A percentile compares a stretch with the other conserved stretches of the same genome.
Conservation (phyloP, 495 filamentous ascomycete genomes). For the Astrocystis sublimbata region DNA sequence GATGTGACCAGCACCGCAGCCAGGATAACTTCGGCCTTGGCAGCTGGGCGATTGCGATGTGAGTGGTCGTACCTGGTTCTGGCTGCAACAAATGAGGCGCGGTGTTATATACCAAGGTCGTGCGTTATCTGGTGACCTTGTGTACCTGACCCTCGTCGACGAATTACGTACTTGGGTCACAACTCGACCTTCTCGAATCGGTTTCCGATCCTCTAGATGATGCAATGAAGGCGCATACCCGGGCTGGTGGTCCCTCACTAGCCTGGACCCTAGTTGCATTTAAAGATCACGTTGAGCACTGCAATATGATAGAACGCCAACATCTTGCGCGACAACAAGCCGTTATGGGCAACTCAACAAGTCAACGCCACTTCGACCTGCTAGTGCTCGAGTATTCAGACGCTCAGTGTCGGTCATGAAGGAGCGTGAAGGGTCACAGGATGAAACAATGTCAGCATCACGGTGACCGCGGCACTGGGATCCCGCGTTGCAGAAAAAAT, state of each 20-base stretch:
- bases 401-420: neutral
- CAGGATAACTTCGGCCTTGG: neutral
- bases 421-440: neutral
- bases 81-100: neutral
- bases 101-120: neutral
- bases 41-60: neutral
- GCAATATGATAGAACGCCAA: neutral
- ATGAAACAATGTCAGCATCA: slow-evolving; percentile 6
- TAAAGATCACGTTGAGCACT: slow-evolving; percentile 8
- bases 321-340: neutral
- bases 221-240: slow-evolving; percentile 1
- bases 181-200: slow-evolving; percentile 13
- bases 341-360: neutral
- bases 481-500: neutral
- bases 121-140: slow-evolving; percentile 1
- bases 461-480: neutral
- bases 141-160: slow-evolving; percentile 1
- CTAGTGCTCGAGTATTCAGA: neutral
- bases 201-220: neutral
- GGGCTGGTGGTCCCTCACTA: neutral
- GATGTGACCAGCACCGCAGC: neutral
- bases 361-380: neutral
- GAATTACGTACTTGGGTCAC: neutral
- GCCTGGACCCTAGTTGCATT: neutral
- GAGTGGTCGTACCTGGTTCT: neutral